phyloP scores from a whole-genome alignment of 108 stramenopile genomes.

The Pseudonitzschia multistriata region DNA sequence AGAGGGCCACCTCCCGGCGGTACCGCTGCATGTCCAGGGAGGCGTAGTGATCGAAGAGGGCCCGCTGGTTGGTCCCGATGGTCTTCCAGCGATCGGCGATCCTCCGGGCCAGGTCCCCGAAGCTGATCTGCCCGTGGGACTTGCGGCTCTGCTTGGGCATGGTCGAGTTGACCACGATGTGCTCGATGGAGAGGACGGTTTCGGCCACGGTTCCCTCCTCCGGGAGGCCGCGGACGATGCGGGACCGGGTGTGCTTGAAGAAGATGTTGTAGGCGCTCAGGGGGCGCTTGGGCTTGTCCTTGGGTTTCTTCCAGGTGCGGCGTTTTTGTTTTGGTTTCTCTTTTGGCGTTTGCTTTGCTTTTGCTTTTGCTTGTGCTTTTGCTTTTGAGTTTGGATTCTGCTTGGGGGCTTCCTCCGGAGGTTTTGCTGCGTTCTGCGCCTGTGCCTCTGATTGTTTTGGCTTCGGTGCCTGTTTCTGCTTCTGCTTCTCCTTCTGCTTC shows the following conservation, averaged over 20 bases:
- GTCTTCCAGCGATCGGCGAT: conserved; percentile 67
- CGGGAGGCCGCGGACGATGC: conserved; percentile 31
- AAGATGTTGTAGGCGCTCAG: conserved; percentile 43
- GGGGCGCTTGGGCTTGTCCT: conserved; percentile 44
- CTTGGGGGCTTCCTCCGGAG: too few relatives aligned
- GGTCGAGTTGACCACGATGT: conserved; percentile 26
- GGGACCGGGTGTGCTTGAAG: conserved; percentile 41
- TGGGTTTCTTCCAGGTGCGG: conserved; percentile 40
- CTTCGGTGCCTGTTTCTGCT: too few relatives aligned
- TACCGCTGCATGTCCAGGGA: conserved; percentile 46
- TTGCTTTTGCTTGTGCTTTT: too few relatives aligned
- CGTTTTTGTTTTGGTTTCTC: conserved; percentile 6
- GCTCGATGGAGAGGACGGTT: conserved; percentile 34
- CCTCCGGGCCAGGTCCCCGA: conserved; percentile 65
- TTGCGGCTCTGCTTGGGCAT: conserved; percentile 41
- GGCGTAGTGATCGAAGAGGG: conserved; percentile 43
- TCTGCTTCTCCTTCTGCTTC: too few relatives aligned
- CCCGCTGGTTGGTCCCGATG: conserved; percentile 24
- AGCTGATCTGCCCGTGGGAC: conserved; percentile 73
- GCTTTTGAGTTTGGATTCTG: too few relatives aligned
- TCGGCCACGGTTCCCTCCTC: conserved; percentile 24
- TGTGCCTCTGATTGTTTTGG: too few relatives aligned
- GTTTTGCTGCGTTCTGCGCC: too few relatives aligned
- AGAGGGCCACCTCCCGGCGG: conserved; percentile 33
- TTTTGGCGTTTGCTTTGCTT: not conserved